Conservation (phyloP, 495 filamentous ascomycete genomes). For the Penicillium antarcticum region DNA sequence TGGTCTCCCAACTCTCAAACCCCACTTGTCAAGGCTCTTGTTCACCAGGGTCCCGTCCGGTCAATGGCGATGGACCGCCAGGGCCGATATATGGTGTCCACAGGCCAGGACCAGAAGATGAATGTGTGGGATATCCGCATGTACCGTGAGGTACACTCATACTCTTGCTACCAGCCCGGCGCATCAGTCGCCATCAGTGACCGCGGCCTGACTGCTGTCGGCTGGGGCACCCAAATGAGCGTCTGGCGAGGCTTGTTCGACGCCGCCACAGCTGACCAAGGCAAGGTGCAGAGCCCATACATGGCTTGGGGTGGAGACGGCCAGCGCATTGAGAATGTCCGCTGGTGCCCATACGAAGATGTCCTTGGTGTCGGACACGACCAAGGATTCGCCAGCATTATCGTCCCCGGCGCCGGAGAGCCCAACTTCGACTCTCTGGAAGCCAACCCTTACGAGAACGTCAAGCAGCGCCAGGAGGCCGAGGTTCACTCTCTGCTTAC, state of each 20-base stretch:
- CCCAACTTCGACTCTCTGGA: conserved; percentile 95
- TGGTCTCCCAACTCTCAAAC: conserved; percentile 94
- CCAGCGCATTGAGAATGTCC: conserved; percentile 70
- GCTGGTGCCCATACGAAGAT: conserved; percentile 96
- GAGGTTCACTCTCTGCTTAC: conserved; percentile 86
- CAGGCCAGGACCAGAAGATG: conserved; percentile 89
- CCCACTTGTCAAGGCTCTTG: conserved; percentile 87
- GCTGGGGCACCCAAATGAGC: conserved; percentile 86
- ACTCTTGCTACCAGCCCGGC: conserved; percentile 84
- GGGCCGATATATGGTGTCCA: conserved; percentile 93
- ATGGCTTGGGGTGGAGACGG: conserved; percentile 91
- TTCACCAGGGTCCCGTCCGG: conserved; percentile 91
- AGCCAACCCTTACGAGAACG: conserved; percentile 93
- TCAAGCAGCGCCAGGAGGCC: conserved; percentile 87
- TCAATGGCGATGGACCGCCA: conserved; percentile 80
- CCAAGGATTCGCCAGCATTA: conserved; percentile 80
- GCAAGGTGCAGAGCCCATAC: conserved; percentile 84
- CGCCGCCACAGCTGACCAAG: conserved; percentile 62
- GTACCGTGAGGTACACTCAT: conserved; percentile 87
- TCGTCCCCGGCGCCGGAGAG: conserved; percentile 92
- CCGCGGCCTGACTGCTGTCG: conserved; percentile 78
- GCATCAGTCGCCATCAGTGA: conserved; percentile 84
- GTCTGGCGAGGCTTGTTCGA: conserved; percentile 86
- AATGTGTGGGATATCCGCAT: conserved; percentile 94
- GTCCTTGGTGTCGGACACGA: conserved; percentile 80